Base-by-base conservation (phyloP, 2,329 filamentous ascomycete species). In the Cladosporium sphaerospermum region DNA sequence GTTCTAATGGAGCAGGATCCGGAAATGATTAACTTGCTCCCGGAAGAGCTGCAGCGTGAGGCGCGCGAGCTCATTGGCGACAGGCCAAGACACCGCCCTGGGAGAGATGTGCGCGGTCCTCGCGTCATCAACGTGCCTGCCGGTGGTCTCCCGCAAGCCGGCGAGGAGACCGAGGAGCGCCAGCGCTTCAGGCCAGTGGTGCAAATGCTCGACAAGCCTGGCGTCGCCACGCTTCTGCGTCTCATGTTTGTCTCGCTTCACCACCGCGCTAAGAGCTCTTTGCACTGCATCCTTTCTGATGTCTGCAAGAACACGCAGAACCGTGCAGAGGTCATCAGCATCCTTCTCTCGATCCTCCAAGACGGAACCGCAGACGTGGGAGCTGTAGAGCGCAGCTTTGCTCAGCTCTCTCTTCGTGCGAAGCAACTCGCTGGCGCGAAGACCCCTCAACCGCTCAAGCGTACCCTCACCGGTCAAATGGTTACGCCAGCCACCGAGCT, bases 231-330 rank as follows among this genome's bases (percentile, higher is more conserved):
- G n/a, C 76, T 99, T 33, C 78, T 99, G 41, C 88, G 95, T n/a
- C 80, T 99, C 9, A 96, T 99, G 92, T 99, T 99, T 69, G 90
- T 97, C 62, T 87, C 89, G 45, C 89, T 96, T 60, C 88, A 92
- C 59, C 89, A 88, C 18, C 93, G 88, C 57, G 86, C 93, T 45
- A 88, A 90, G 60, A 83, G 80, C 57, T 88, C 89, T 55, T 78
- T 99, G 50, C 92, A 93, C 67, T 85, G 86, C 52, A 88, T 99
- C 50, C 84, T 99, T 48, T 83, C 89, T 57, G 89, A 96, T 60
- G 85, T 97, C 23, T 97, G 90, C 66, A 88, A 96, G 71, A 99
- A 99, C 67, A 85, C 89, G n/a, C 90, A 96, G 66, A 99, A 93
- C 65, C 84, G 93, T 34, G 84, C 91, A 3, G 93, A 99, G 69